These are phyloP conservation scores for Penicillium pancosmium DNA, from an alignment of 495 filamentous ascomycete genomes.

Conservation along the genomic window DNA sequence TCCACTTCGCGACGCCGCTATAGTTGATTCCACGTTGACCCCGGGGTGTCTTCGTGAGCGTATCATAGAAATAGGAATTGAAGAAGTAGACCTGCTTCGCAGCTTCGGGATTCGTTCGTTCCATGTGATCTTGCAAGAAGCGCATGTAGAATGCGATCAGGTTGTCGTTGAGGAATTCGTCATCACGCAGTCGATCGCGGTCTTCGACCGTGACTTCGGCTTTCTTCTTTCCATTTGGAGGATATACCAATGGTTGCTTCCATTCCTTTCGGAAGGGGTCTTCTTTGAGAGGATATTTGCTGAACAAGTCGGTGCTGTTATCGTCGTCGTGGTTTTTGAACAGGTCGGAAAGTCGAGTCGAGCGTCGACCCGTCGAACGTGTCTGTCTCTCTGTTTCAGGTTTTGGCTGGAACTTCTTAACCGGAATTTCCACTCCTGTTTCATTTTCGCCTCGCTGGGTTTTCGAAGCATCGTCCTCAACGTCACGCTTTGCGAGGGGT, in stretches of 20 bases:
- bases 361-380: constrained; percentile 32
- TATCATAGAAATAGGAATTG: constrained; percentile 89
- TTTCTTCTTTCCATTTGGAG: constrained; percentile 66
- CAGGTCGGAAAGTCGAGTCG: constrained; percentile 5
- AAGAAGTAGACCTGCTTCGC: constrained; percentile 77
- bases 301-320: constrained; percentile 8
- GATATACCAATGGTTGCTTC: constrained; percentile 68
- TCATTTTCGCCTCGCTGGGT: constrained; percentile 8
- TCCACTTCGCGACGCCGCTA: constrained; percentile 85
- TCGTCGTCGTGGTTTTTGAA: constrained; percentile 11
- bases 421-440: constrained; percentile 31
- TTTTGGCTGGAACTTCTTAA: constrained; percentile 24
- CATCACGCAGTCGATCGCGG: constrained; percentile 76
- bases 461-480: constrained; percentile 1
- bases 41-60: constrained; percentile 60
- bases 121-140: constrained; percentile 67
- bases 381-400: constrained; percentile 25
- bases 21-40: constrained; percentile 71
- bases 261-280: constrained; percentile 32
- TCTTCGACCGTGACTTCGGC: constrained; percentile 79
- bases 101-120: constrained; percentile 55
- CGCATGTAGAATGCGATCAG: constrained; percentile 84
- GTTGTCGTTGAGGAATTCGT: constrained; percentile 91
- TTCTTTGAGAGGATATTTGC: constrained; percentile 11
- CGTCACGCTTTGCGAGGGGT: neutral